A percentile compares a stretch with the other conserved stretches of the same genome.
phyloP scores from a whole-genome alignment of 768 basidiomycete genomes.

The Daedaleopsis sinensis region DNA sequence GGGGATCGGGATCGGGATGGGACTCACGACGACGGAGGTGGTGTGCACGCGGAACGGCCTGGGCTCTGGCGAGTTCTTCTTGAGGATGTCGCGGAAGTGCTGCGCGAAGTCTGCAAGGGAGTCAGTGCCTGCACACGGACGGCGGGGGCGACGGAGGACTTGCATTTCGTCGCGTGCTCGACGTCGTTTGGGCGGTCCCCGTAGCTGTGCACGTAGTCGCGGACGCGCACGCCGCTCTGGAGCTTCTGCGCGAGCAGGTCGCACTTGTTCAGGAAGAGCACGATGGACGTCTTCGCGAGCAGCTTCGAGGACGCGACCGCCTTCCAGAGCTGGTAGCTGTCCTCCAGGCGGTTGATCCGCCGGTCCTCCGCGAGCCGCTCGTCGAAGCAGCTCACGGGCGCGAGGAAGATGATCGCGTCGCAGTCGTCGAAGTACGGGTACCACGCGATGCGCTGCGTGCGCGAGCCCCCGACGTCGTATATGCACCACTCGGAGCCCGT shows the following conservation, averaged over 20 bases:
- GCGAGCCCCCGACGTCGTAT: constrained; percentile 82
- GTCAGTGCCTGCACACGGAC: background rate
- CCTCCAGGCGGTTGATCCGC: constrained; percentile 65
- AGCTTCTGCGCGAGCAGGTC: constrained; percentile 77
- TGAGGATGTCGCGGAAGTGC: constrained; percentile 77
- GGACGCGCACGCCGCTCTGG: constrained; percentile 63
- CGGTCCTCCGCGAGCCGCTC: constrained; percentile 76
- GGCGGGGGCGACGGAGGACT: constrained; percentile 24
- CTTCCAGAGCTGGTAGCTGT: constrained; percentile 36
- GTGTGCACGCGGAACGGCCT: constrained; percentile 74
- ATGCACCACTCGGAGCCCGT: constrained; percentile 72
- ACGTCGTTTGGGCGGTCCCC: constrained; percentile 75
- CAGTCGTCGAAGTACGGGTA: constrained; percentile 84
- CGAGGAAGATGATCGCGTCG: constrained; percentile 86
- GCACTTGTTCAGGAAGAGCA: constrained; percentile 52
- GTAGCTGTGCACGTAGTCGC: constrained; percentile 72
- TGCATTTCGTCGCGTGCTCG: constrained; percentile 70
- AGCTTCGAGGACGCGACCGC: constrained; percentile 34
- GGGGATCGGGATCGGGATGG: background rate
- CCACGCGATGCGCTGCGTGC: constrained; percentile 72
- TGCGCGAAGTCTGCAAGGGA: constrained; percentile 66
- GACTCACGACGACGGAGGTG: constrained; percentile 76
- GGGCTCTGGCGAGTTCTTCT: constrained; percentile 60
- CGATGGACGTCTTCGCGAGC: constrained; percentile 34
- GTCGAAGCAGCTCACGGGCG: constrained; percentile 79